Percentiles rank a stretch among this genome's conserved stretches.
Conservation (phyloP, 2,329 filamentous ascomycete species). For the Fusarium staphyleae region DNA sequence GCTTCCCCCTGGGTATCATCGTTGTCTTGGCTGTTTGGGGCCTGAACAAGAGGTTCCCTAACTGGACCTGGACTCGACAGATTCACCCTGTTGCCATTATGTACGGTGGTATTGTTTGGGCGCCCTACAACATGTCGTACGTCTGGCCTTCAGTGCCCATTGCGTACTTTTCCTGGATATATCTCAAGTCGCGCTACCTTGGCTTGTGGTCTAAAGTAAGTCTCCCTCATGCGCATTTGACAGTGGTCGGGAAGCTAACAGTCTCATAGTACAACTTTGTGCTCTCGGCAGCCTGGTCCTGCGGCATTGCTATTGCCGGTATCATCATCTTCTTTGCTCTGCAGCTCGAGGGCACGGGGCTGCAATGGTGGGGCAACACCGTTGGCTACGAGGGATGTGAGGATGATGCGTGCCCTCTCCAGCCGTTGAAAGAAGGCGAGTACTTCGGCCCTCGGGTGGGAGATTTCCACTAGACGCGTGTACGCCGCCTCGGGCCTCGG, state of each 20-base stretch:
- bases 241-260: slow-evolving; percentile 4
- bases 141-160: slow-evolving; percentile 60
- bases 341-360: slow-evolving; percentile 51
- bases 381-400: slow-evolving; percentile 53
- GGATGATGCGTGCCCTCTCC: slow-evolving; percentile 49
- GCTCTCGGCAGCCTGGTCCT: slow-evolving; percentile 58
- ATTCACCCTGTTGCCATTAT: slow-evolving; percentile 58
- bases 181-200: slow-evolving; percentile 56
- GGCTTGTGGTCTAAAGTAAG: slow-evolving; percentile 60
- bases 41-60: slow-evolving; percentile 51
- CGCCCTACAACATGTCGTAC: slow-evolving; percentile 60
- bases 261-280: slow-evolving; percentile 58
- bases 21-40: slow-evolving; percentile 53
- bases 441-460: slow-evolving; percentile 52
- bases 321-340: slow-evolving; percentile 63
- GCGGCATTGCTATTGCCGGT: slow-evolving; percentile 58
- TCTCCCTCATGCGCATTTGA: background rate
- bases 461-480: slow-evolving; percentile 42
- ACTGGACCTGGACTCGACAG: slow-evolving; percentile 51
- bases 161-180: slow-evolving; percentile 61
- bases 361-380: slow-evolving; percentile 60
- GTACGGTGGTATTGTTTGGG: slow-evolving; percentile 55
- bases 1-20: slow-evolving; percentile 58
- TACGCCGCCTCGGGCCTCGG: background rate
- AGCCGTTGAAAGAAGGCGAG: slow-evolving; percentile 45